phyloP scores from a whole-genome alignment of 148 eudicot species.

The Rhododendron vialii region DNA sequence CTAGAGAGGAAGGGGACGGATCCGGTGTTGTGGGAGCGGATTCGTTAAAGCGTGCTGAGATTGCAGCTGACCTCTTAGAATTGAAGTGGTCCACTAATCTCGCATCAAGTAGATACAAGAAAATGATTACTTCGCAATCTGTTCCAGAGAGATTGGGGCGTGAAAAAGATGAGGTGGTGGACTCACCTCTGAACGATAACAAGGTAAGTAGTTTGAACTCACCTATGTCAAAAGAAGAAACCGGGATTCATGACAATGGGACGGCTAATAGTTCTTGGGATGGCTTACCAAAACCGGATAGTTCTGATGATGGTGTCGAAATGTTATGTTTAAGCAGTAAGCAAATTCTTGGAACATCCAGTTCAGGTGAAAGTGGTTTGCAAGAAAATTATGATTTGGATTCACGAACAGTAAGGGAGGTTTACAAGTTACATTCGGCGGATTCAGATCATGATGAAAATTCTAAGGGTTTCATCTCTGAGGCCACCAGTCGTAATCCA shows the following conservation, averaged over 20 bases:
- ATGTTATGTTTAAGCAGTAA: conserved; percentile 23
- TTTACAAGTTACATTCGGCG: conserved; percentile 8
- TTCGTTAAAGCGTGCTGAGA: conserved; percentile 75
- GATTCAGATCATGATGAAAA: conserved; percentile 17
- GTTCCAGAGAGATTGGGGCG: conserved; percentile 15
- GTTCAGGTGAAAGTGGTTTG: conserved; percentile 25
- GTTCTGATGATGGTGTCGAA: conserved; percentile 21
- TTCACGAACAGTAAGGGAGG: conserved; percentile 13
- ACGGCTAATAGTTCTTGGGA: conserved; percentile 7
- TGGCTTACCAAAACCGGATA: conserved; percentile 16
- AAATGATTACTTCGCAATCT: conserved; percentile 13
- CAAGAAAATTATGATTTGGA: conserved; percentile 15
- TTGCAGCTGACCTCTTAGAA: conserved; percentile 91
- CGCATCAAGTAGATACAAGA: conserved; percentile 27
- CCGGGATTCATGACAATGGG: background rate
- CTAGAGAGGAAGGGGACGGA: conserved; percentile 30
- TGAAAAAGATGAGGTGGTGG: conserved; percentile 12
- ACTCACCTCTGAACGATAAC: background rate
- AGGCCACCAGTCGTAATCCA: conserved; percentile 12
- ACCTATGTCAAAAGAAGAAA: conserved; percentile 11
- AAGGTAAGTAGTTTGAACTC: background rate
- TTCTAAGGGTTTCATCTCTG: conserved; percentile 14
- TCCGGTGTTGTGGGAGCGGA: conserved; percentile 31
- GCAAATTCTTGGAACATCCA: conserved; percentile 16
- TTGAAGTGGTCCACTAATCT: conserved; percentile 88